Evolutionary conservation across 2,329 filamentous ascomycete genomes (phyloP).

Genomic region (Aspergillus caelatus): DNA sequence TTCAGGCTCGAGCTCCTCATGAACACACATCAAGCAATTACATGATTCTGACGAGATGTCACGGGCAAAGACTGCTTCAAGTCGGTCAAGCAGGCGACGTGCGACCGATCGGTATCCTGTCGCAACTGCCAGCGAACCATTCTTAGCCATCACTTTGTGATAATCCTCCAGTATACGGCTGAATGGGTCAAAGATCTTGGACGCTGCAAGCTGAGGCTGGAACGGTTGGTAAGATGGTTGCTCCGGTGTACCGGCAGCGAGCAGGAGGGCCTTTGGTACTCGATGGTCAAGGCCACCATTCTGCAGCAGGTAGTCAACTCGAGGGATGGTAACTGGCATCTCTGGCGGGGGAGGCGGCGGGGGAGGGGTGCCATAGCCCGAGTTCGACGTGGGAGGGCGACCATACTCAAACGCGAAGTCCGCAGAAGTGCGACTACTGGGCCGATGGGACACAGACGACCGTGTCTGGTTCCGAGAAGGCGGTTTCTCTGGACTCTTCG

Average conservation of each 20-base stretch:
- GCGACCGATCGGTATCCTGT: slow-evolving; percentile 96
- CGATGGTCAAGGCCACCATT: slow-evolving; percentile 77
- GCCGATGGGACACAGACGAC: slow-evolving; percentile 33
- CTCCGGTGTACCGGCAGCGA: slow-evolving; percentile 55
- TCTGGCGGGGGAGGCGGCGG: slow-evolving; percentile 77
- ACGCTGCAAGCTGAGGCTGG: slow-evolving; percentile 68
- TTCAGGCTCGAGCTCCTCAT: slow-evolving; percentile 59
- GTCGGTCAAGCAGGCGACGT: slow-evolving; percentile 79
- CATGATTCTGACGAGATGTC: slow-evolving; percentile 89
- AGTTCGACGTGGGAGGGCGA: slow-evolving; percentile 32
- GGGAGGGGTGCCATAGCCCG: slow-evolving; percentile 52
- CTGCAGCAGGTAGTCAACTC: slow-evolving; percentile 89
- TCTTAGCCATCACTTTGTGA: slow-evolving; percentile 74
- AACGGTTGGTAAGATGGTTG: slow-evolving; percentile 59
- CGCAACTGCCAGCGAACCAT: slow-evolving; percentile 89
- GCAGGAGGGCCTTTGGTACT: slow-evolving; percentile 72
- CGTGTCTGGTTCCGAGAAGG: slow-evolving; percentile 40
- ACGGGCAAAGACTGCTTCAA: slow-evolving; percentile 92
- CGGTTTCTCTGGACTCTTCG: slow-evolving; percentile 35
- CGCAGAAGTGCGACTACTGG: slow-evolving; percentile 32
- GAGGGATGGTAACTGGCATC: slow-evolving; percentile 68
- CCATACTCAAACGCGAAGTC: slow-evolving; percentile 41
- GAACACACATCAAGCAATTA: slow-evolving; percentile 79
- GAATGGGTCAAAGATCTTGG: slow-evolving; percentile 79
- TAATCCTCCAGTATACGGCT: slow-evolving; percentile 85